Conservation (phyloP, 2,329 filamentous ascomycete species). For the Arachnomyces sp. region DNA sequence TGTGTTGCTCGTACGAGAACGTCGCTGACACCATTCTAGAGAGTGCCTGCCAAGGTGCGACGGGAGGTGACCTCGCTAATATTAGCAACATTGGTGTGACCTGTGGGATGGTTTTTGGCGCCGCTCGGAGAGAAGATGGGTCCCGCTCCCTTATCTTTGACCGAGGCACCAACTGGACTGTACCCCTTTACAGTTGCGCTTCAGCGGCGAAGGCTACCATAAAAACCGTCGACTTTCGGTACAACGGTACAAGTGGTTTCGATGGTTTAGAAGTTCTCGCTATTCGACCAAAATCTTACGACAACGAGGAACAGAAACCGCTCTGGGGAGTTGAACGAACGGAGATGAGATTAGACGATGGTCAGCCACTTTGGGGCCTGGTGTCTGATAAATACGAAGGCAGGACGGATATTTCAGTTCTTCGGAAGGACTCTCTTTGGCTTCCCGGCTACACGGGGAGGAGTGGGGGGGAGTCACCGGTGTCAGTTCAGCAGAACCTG, state of each 20-base stretch:
- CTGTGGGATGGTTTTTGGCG: constrained; percentile 36
- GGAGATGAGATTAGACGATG: constrained; percentile 16
- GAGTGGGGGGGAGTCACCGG: not conserved
- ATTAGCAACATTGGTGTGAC: constrained; percentile 34
- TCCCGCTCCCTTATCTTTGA: constrained; percentile 30
- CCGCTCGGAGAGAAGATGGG: constrained; percentile 28
- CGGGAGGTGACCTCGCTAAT: constrained; percentile 27
- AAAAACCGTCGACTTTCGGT: constrained; percentile 38
- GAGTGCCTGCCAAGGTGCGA: constrained; percentile 25
- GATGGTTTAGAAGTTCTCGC: constrained; percentile 25
- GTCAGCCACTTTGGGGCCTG: constrained; percentile 35
- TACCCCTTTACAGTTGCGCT: constrained; percentile 39
- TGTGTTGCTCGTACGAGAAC: constrained; percentile 6
- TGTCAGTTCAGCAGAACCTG: constrained; percentile 22
- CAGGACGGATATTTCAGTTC: constrained; percentile 25
- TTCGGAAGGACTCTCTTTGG: constrained; percentile 23
- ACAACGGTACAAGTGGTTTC: constrained; percentile 35
- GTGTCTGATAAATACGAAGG: constrained; percentile 24
- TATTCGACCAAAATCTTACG: constrained; percentile 32
- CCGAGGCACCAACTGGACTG: constrained; percentile 34
- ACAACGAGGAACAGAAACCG: constrained; percentile 21
- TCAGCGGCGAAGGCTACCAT: constrained; percentile 35
- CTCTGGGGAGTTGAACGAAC: constrained; percentile 34
- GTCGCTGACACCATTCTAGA: constrained; percentile 8
- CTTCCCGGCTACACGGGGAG: constrained; percentile 20